phyloP scores from a whole-genome alignment of 2,329 filamentous ascomycete species.

The Epichloe uncinata region DNA sequence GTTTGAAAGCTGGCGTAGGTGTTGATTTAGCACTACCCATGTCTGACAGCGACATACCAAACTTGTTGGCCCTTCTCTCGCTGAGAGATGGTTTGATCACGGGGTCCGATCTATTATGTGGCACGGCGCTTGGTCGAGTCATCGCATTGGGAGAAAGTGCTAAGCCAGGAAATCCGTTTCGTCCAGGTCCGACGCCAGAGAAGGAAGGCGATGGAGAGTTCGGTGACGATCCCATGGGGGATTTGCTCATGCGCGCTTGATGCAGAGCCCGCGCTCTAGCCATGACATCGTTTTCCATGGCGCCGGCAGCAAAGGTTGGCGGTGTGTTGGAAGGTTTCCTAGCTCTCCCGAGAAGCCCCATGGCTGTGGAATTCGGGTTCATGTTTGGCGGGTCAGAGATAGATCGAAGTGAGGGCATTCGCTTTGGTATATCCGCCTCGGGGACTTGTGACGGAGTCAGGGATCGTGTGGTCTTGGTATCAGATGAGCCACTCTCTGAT shows the following conservation, averaged over 20 bases:
- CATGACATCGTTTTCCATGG: conserved; percentile 29
- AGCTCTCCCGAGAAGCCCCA: conserved; percentile 60
- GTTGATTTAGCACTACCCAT: conserved; percentile 22
- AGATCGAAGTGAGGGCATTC: conserved; percentile 46
- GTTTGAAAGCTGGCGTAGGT: conserved; percentile 14
- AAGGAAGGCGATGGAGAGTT: conserved; percentile 19
- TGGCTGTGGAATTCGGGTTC: conserved; percentile 71
- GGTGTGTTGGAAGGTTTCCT: conserved; percentile 35
- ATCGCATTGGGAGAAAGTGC: conserved; percentile 28
- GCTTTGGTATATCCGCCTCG: conserved; percentile 25
- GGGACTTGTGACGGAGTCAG: conserved; percentile 33
- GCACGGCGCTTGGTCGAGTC: conserved; percentile 32
- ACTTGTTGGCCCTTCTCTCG: conserved; percentile 45
- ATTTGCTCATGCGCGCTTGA: conserved; percentile 30
- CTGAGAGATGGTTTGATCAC: conserved; percentile 46
- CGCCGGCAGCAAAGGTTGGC: conserved; percentile 19
- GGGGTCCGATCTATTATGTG: conserved; percentile 41
- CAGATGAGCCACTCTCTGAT: conserved; percentile 16
- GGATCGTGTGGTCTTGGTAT: conserved; percentile 27
- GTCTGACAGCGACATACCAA: conserved; percentile 45
- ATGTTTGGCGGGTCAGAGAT: conserved; percentile 50
- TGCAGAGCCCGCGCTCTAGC: conserved; percentile 35
- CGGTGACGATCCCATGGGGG: conserved; percentile 17
- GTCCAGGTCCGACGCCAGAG: conserved; percentile 20
- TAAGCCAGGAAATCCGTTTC: conserved; percentile 31